Conservation (phyloP, 768 basidiomycete species). For the Russula earlei region DNA sequence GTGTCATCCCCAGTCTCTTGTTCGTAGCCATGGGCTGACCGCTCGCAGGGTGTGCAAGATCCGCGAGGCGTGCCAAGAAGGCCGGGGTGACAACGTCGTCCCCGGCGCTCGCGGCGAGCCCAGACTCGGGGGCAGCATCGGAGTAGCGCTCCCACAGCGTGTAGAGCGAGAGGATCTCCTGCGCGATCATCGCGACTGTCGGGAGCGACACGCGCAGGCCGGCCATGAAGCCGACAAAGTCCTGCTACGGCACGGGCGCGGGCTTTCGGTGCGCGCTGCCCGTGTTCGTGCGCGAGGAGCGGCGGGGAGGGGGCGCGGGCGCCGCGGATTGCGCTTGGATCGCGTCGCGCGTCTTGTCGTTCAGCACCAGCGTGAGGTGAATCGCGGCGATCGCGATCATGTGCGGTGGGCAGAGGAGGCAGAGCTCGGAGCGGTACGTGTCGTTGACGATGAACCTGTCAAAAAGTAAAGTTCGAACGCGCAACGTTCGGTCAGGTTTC, state of each 20-base stretch:
- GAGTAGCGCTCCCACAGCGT: slow-evolving; percentile 81
- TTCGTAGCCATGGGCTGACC: slow-evolving; percentile 51
- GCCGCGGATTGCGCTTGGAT: slow-evolving; percentile 25
- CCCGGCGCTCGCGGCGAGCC: slow-evolving; percentile 10
- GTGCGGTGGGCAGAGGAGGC: slow-evolving; percentile 92
- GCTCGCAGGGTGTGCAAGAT: slow-evolving; percentile 41
- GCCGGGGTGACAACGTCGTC: slow-evolving; percentile 43
- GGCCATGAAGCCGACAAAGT: slow-evolving; percentile 76
- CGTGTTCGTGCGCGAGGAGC: slow-evolving; percentile 41
- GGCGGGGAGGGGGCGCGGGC: slow-evolving; percentile 36
- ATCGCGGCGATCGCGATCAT: slow-evolving; percentile 88
- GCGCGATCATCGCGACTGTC: slow-evolving; percentile 72
- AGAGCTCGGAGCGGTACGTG: slow-evolving; percentile 86
- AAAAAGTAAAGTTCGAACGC: neutral
- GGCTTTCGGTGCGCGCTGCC: slow-evolving; percentile 28
- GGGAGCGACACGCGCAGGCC: slow-evolving; percentile 79
- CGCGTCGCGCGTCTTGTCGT: slow-evolving; percentile 44
- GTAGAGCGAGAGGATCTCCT: slow-evolving; percentile 87
- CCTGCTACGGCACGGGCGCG: slow-evolving; percentile 32
- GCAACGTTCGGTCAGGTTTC: neutral
- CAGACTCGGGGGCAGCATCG: slow-evolving; percentile 40
- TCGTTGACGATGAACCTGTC: slow-evolving; percentile 93
- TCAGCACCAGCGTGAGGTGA: slow-evolving; percentile 77
- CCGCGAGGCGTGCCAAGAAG: slow-evolving; percentile 45
- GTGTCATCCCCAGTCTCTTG: slow-evolving; percentile 64